Evolutionary conservation across 106 monocot species (phyloP).

Genomic region (Dendrobium chrysotoxum): DNA sequence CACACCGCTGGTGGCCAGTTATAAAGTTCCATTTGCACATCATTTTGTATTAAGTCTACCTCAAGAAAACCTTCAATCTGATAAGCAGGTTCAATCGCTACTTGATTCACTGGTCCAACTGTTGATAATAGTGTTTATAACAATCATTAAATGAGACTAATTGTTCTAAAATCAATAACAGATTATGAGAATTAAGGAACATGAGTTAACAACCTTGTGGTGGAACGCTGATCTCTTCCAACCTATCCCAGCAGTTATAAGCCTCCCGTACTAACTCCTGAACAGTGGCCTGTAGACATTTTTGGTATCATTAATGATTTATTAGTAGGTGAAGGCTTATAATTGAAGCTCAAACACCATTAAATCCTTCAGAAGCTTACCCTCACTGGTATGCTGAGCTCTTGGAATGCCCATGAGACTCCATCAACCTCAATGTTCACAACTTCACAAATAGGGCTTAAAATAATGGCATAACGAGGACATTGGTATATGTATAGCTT

Average conservation of each 20-base stretch:
- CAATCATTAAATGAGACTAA: neutral
- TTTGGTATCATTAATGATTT: neutral
- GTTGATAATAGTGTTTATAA: neutral
- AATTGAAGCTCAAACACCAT: neutral
- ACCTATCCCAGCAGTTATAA: slow-evolving; percentile 27
- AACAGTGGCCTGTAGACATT: slow-evolving; percentile 18
- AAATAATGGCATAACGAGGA: neutral
- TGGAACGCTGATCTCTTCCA: slow-evolving; percentile 25
- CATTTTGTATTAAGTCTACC: neutral
- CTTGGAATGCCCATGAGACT: neutral
- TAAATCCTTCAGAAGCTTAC: neutral
- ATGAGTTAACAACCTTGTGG: neutral
- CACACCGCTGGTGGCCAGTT: neutral
- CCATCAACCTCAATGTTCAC: neutral
- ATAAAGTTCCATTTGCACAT: neutral
- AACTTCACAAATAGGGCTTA: slow-evolving; percentile 9
- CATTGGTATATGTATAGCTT: neutral
- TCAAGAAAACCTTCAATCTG: neutral
- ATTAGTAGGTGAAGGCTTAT: neutral
- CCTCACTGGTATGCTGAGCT: neutral
- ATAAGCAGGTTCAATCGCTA: neutral
- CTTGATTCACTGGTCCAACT: neutral
- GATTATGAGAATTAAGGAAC: neutral
- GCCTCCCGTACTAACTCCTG: slow-evolving; percentile 20
- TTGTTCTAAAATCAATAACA: neutral